phyloP scores from a whole-genome alignment of 352 stramenopile species.

The Phytophthora sp. region DNA sequence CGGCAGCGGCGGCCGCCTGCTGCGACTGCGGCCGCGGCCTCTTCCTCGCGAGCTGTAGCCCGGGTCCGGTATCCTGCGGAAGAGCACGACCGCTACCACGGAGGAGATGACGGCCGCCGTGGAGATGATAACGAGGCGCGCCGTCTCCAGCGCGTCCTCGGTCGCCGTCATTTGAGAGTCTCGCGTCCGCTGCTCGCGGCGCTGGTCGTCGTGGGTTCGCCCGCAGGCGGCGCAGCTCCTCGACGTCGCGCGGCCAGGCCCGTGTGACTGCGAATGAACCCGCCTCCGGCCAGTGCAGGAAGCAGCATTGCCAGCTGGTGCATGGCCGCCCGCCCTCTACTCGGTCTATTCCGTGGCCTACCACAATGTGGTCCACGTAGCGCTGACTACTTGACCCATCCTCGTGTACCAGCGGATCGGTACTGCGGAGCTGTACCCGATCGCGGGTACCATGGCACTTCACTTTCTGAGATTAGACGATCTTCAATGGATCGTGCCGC shows the following conservation, averaged over 20 bases:
- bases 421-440: too few species aligned
- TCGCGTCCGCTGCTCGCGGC: not conserved
- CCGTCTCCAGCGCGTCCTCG: conserved; percentile 36
- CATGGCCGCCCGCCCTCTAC: conserved; percentile 25
- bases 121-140: conserved; percentile 48
- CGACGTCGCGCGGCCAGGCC: not conserved
- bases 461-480: conserved; percentile 4
- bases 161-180: conserved; percentile 16
- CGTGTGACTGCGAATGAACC: conserved; percentile 13
- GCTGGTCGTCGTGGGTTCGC: not conserved
- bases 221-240: not conserved
- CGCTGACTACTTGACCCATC: conserved; percentile 7
- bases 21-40: conserved; percentile 12
- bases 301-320: conserved; percentile 30
- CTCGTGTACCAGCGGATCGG: not conserved
- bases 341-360: conserved; percentile 2
- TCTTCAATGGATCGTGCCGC: conserved; percentile 7
- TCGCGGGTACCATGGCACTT: too few species aligned
- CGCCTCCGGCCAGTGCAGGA: conserved; percentile 13
- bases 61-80: conserved; percentile 36
- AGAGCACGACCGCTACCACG: conserved; percentile 44
- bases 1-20: conserved; percentile 19
- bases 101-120: conserved; percentile 41
- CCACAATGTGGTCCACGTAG: conserved; percentile 12
- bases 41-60: conserved; percentile 9